These are phyloP conservation scores for Cutaneotrichosporon sp. DNA, from an alignment of 1,284 basidiomycete species.

Conservation along the genomic window DNA sequence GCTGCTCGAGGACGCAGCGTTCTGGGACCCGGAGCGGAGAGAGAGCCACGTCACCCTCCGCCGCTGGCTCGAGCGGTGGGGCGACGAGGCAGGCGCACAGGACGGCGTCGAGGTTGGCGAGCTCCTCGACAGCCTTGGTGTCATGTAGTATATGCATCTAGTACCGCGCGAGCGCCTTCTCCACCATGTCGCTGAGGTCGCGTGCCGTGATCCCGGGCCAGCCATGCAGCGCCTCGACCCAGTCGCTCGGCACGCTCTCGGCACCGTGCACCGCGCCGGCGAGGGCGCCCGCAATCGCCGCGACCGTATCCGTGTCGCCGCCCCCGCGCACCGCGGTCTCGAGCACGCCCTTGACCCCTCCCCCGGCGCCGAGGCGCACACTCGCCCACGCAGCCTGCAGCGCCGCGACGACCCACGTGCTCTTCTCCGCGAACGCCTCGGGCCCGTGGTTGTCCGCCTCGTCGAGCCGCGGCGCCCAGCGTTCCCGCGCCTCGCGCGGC, in stretches of 20 bases:
- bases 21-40: background rate
- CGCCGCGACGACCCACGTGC: constrained; percentile 11
- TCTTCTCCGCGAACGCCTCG: background rate
- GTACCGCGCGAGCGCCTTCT: background rate
- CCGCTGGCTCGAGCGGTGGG: background rate
- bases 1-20: background rate
- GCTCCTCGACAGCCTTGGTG: background rate
- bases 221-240: constrained; percentile 10
- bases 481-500: background rate
- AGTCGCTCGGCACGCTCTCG: background rate
- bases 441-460: constrained; percentile 2
- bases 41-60: background rate
- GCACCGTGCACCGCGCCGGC: constrained; percentile 12
- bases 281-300: constrained; percentile 9
- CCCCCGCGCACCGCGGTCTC: constrained; percentile 8
- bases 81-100: background rate
- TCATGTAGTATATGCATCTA: background rate
- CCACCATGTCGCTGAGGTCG: constrained; percentile 2
- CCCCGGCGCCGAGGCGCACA: background rate
- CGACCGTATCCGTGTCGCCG: constrained; percentile 16
- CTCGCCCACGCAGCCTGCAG: constrained; percentile 11
- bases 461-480: constrained; percentile 5
- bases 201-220: background rate
- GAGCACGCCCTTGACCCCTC: background rate
- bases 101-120: background rate